A percentile compares a stretch with the other conserved stretches of the same genome.
Conservation (phyloP, 2,329 filamentous ascomycete species). For the Verticillium isaacii region DNA sequence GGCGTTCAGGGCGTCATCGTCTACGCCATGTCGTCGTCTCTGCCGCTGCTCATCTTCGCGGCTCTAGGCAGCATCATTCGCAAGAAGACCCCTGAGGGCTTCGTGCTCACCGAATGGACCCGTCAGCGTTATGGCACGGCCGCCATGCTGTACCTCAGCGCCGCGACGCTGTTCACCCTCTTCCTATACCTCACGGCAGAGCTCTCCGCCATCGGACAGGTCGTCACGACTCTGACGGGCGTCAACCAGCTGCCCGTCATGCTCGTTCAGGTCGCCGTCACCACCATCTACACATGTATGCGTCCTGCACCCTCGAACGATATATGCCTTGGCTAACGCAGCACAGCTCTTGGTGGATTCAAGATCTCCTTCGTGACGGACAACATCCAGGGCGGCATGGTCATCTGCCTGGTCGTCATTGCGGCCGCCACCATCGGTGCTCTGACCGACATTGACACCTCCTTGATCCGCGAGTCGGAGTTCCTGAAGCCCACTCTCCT, state of each 20-base stretch:
- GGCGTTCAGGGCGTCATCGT: slow-evolving; percentile 75
- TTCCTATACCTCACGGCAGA: slow-evolving; percentile 87
- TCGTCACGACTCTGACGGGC: slow-evolving; percentile 68
- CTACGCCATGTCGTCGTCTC: slow-evolving; percentile 67
- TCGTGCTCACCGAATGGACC: slow-evolving; percentile 82
- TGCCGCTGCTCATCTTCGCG: slow-evolving; percentile 72
- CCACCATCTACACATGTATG: slow-evolving; percentile 78
- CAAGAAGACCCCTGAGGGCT: slow-evolving; percentile 74
- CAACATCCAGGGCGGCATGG: slow-evolving; percentile 76
- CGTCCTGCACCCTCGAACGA: slow-evolving; percentile 1
- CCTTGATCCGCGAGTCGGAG: slow-evolving; percentile 63
- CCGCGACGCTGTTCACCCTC: slow-evolving; percentile 73
- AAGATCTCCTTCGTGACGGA: slow-evolving; percentile 81
- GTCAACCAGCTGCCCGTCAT: slow-evolving; percentile 69
- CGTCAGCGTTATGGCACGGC: slow-evolving; percentile 69
- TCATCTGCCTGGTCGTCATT: slow-evolving; percentile 68
- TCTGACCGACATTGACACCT: slow-evolving; percentile 66
- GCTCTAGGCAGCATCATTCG: slow-evolving; percentile 72
- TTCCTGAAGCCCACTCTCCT: slow-evolving; percentile 65
- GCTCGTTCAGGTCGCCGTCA: slow-evolving; percentile 72
- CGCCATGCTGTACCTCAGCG: slow-evolving; percentile 68
- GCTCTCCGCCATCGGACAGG: slow-evolving; percentile 75
- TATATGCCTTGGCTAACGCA: slow-evolving; percentile 4
- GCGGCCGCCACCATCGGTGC: slow-evolving; percentile 74
- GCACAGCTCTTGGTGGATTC: slow-evolving; percentile 72